These are phyloP conservation scores for Xerocomus brunneocitrinus DNA, from an alignment of 768 basidiomycete species.

Conservation along the genomic window DNA sequence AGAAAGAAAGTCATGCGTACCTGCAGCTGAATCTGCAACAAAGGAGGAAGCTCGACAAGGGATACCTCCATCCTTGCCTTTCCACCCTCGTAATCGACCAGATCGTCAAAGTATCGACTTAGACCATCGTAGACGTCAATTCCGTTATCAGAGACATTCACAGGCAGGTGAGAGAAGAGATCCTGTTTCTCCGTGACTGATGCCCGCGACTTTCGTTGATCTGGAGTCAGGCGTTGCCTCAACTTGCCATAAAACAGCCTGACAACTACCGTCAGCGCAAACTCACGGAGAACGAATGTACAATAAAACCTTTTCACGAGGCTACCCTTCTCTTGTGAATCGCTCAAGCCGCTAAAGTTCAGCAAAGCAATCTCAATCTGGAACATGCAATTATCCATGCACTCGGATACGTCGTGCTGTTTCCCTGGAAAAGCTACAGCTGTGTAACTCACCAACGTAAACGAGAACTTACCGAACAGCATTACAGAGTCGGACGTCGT, in stretches of 20 bases:
- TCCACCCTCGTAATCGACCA: constrained; percentile 82
- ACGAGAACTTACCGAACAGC: constrained; percentile 72
- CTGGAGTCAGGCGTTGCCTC: constrained; percentile 50
- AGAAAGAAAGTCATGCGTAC: constrained; percentile 37
- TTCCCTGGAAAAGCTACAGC: constrained; percentile 50
- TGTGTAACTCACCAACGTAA: not conserved
- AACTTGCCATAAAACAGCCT: constrained; percentile 90
- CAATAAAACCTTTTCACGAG: constrained; percentile 70
- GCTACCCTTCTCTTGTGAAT: constrained; percentile 58
- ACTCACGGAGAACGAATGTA: not conserved
- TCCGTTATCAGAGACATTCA: constrained; percentile 86
- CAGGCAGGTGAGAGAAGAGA: constrained; percentile 87
- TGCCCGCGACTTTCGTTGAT: constrained; percentile 38
- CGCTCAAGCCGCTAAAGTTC: constrained; percentile 51
- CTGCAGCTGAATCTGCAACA: constrained; percentile 95
- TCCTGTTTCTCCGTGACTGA: constrained; percentile 85
- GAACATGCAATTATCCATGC: constrained; percentile 99
- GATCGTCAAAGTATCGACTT: constrained; percentile 85
- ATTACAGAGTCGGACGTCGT: constrained; percentile 68
- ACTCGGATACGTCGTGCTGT: constrained; percentile 98
- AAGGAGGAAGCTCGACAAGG: constrained; percentile 79
- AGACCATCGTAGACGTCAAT: constrained; percentile 94
- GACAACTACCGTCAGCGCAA: constrained; percentile 7
- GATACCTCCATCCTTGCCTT: constrained; percentile 86
- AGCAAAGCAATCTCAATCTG: constrained; percentile 92